A percentile compares a stretch with the other conserved stretches of the same genome.
These are phyloP conservation scores for Ganoderma leucocontextum DNA, from an alignment of 1,284 basidiomycete genomes.

Conservation along the genomic window DNA sequence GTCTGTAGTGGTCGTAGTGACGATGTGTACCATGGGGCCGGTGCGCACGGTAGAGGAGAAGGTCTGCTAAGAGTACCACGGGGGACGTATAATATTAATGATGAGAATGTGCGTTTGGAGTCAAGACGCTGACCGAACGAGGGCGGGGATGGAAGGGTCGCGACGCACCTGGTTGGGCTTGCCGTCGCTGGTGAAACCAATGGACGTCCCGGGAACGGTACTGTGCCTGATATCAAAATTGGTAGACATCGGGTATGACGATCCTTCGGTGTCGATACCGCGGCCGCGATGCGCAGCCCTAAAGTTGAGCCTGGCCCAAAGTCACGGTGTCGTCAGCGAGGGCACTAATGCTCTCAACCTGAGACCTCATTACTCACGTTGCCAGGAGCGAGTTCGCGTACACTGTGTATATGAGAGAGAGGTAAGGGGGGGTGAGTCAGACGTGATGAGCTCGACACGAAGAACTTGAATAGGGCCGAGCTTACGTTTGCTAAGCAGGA, in stretches of 20 bases:
- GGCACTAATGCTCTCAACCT: no score
- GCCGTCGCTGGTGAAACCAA: conserved; percentile 8
- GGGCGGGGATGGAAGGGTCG: not conserved
- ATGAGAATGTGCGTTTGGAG: not conserved
- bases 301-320: conserved; percentile 21
- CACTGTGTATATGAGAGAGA: conserved; percentile 5
- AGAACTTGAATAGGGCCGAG: no score
- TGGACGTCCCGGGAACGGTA: not conserved
- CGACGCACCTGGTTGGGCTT: conserved; percentile 10
- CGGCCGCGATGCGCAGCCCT: conserved; percentile 20
- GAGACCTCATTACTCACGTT: conserved; percentile 15
- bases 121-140: not conserved
- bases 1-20: conserved; percentile 24
- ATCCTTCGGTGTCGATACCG: conserved; percentile 20
- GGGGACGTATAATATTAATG: not conserved
- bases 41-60: not conserved
- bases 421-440: not conserved
- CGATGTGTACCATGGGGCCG: conserved; percentile 24
- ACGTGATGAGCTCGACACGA: not conserved
- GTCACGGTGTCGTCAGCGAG: no score
- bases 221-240: not conserved
- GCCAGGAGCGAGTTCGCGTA: conserved; percentile 30
- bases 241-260: conserved; percentile 5
- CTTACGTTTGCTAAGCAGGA: conserved; percentile 32
- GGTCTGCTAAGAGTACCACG: not conserved